Base-by-base conservation (phyloP, 2,329 filamentous ascomycete species). In the Zymoseptoria passerinii region DNA sequence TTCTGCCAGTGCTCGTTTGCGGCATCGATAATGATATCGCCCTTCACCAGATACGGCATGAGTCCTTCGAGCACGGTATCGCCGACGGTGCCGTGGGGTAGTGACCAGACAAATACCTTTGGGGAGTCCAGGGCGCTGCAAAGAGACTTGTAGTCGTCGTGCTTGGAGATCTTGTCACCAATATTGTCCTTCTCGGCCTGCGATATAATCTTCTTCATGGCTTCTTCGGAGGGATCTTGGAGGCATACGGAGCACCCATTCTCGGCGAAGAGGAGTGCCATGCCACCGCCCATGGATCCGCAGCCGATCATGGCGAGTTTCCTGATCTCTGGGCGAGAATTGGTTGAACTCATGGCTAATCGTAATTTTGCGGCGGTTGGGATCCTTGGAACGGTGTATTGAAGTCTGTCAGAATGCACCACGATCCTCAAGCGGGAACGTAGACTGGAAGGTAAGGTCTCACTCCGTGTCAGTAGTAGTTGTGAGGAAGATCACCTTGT, bases 21-120 rank as follows among this genome's bases (percentile, higher is more conserved):
- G 8, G 82, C 83, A 67, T 89, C 86, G 29, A 89, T 77, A 56
- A 89, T 83, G 54, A 89, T 82, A 67, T 89, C 86, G 13, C 81
- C 82, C 50, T 75, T 75, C 18, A 78, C 76, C 3, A 89, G 73
- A 60, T 81, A 75, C 1, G 77, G 75, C 63, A 77, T 75, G 28
- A 84, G 58, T 56, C 75, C 72, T 57, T 73, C 73, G 1, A 80
- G 69, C 1, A 80, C 78, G 2, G 69, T 73, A 63, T 81, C 78
- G n/a, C 76, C 77, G 1, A 77, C 74, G 27, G 63, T 67, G 8
- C 77, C 68, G 59, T 71, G 69, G n/a, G 69, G 69, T 35, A 71
- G 59, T 28, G 65, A 68, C 67, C 67, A 71, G n/a, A 71, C 62
- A 48, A 71, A 70, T 2, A 70, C 65, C 53, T 67, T 69, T 16